Percentiles rank a stretch among this genome's conserved stretches.
Evolutionary conservation across 108 stramenopile species (phyloP).

Genomic region (Thalassiosira profunda): DNA sequence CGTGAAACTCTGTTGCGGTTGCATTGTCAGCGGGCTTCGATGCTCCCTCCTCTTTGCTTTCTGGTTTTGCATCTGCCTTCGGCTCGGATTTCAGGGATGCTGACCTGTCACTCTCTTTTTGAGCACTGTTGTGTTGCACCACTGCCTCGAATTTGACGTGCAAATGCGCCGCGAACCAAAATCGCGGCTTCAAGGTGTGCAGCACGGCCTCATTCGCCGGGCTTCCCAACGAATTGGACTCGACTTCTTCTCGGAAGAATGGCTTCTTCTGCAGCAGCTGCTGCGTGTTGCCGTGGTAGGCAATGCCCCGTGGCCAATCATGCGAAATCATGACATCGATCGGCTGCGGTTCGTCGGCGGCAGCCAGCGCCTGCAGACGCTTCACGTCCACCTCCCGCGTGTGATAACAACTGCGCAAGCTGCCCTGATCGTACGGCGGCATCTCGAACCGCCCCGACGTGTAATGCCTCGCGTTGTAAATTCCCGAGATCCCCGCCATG

Average conservation of each 20-base stretch:
- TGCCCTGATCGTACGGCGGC: constrained; percentile 81
- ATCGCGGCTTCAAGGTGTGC: constrained; percentile 80
- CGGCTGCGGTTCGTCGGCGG: not conserved
- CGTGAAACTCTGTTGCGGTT: constrained; percentile 53
- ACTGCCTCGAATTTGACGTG: constrained; percentile 96
- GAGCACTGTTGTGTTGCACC: constrained; percentile 63
- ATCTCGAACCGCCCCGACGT: constrained; percentile 75
- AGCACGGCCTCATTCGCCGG: constrained; percentile 88
- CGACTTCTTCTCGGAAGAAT: constrained; percentile 88
- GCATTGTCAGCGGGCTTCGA: not conserved
- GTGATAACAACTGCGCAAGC: constrained; percentile 95
- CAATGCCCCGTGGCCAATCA: constrained; percentile 98
- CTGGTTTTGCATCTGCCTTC: not conserved
- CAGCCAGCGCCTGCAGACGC: constrained; percentile 67
- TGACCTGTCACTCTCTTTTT: not conserved
- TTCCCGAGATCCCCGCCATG: constrained; percentile 97
- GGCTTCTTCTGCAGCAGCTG: constrained; percentile 80
- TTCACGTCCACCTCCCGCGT: constrained; percentile 87
- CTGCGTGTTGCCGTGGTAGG: constrained; percentile 79
- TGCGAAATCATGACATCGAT: constrained; percentile 94
- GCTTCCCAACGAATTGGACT: constrained; percentile 90
- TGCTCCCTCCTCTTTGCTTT: constrained; percentile 11
- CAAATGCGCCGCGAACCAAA: constrained; percentile 98
- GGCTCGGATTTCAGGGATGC: not conserved
- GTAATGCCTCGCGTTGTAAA: constrained; percentile 92